Conservation (phyloP, 73 alveolate species). For the Urostyla sp. region DNA sequence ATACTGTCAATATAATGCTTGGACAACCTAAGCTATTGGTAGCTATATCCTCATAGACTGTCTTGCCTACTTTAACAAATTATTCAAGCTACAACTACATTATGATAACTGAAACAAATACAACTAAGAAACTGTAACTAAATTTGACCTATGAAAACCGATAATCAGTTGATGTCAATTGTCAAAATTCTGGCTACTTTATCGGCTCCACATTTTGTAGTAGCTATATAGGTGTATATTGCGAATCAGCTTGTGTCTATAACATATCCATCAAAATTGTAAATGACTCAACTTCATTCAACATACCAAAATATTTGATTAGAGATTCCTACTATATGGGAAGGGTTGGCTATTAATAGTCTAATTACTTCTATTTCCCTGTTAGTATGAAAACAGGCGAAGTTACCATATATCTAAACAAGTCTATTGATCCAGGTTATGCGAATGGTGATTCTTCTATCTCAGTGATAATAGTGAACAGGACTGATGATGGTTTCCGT, state of each 20-base stretch:
- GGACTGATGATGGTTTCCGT: background rate
- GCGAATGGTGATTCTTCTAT: slow-evolving; percentile 42
- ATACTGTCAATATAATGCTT: slow-evolving; percentile 29
- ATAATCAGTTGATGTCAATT: slow-evolving; percentile 41
- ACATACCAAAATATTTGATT: slow-evolving; percentile 14
- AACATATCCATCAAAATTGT: slow-evolving; percentile 13
- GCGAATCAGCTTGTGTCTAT: slow-evolving; percentile 9
- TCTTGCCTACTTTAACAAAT: slow-evolving; percentile 12
- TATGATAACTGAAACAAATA: background rate
- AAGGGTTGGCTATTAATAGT: background rate
- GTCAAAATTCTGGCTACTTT: slow-evolving; percentile 31
- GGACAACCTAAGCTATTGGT: slow-evolving; percentile 35
- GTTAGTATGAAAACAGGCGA: slow-evolving; percentile 22
- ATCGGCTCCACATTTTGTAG: slow-evolving; percentile 32
- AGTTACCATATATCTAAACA: slow-evolving; percentile 24
- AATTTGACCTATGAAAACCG: background rate
- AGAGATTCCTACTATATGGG: slow-evolving; percentile 26
- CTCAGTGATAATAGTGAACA: background rate
- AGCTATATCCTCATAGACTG: background rate
- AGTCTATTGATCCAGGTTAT: slow-evolving; percentile 5
- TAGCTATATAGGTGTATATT: slow-evolving; percentile 21
- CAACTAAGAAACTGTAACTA: slow-evolving; percentile 10
- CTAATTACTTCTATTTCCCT: slow-evolving; percentile 45
- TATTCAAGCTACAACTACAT: slow-evolving; percentile 19
- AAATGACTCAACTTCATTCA: background rate